Base-by-base conservation (phyloP, 2,329 filamentous ascomycete genomes). In the Bipolaris zeicola region DNA sequence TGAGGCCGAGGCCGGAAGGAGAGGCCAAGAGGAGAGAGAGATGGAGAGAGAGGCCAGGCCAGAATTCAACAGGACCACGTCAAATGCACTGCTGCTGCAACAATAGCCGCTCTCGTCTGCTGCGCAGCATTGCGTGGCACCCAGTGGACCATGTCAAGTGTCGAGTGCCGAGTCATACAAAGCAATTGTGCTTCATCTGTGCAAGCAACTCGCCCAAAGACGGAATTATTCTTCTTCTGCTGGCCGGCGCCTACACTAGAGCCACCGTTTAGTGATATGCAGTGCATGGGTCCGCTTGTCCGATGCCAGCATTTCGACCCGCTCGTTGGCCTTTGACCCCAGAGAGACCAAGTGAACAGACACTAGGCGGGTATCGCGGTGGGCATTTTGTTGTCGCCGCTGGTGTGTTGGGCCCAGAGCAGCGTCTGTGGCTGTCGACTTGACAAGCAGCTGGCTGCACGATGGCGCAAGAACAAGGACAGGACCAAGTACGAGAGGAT, bases 381-480 rank as follows among this genome's bases (percentile, higher is more conserved):
- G 42, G 43, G 22, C 47, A 49, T 48, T 6, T 20, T 7, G 20
- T 22, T 16, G 44, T 42, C 28, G 48, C 44, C 43, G 50, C 50
- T 24, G 41, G 38, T 31, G 26, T 26, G 38, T 31, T 56, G 47
- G 24, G 45, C 38, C 31, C 44, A 22, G 22, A n/a, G 50, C 31
- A 41, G 42, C 43, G 36, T 51, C 50, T 31, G 52, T 60, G 56
- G 63, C 65, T 60, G 26, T 10, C 26, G 26, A 28, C 26, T 8
- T 28, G 26, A 28, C 26, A 28, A 28, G 26, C 26, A 10, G 28
- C 28, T 16, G 28, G 54, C 57, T 64, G 62, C 61, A 65, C 59
- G 60, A 69, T 69, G 62, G 71, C 69, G 68, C 71, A 66, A 70
- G 58, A 33, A 60, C 64, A 26, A 54, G 28, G 28, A 11, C 28